Percentiles rank a stretch among this genome's conserved stretches.
Evolutionary conservation across 2,329 filamentous ascomycete species (phyloP).

Genomic region (Purpureocillium lavendulum): DNA sequence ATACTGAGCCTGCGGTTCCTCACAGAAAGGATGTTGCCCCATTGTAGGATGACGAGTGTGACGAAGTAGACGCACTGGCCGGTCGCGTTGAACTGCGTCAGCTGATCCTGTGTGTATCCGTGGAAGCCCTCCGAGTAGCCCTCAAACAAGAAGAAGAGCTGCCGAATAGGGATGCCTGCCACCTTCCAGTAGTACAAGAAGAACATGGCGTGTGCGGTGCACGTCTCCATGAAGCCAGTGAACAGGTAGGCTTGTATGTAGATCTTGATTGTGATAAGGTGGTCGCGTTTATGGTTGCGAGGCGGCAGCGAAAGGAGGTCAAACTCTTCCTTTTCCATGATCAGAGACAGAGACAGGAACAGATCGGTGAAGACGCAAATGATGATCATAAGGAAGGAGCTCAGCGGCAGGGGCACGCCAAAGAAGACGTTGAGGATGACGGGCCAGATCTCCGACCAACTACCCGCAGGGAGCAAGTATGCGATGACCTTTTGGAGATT

Average conservation of each 20-base stretch:
- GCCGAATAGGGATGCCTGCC: conserved; percentile 35
- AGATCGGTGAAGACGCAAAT: conserved; percentile 49
- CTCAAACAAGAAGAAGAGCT: conserved; percentile 43
- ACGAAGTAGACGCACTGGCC: conserved; percentile 48
- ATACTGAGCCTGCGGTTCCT: conserved; percentile 44
- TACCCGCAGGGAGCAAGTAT: conserved; percentile 41
- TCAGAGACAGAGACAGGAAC: conserved; percentile 40
- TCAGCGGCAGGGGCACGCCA: conserved; percentile 41
- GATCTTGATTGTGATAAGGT: conserved; percentile 43
- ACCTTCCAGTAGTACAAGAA: conserved; percentile 42
- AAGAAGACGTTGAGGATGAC: conserved; percentile 48
- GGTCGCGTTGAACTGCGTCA: conserved; percentile 37
- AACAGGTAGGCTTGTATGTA: conserved; percentile 45
- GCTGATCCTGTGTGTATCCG: conserved; percentile 35
- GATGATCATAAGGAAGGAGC: conserved; percentile 49
- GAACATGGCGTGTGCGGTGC: conserved; percentile 42
- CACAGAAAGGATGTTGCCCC: conserved; percentile 43
- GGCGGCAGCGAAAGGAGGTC: conserved; percentile 42
- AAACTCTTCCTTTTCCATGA: conserved; percentile 49
- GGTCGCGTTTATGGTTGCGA: conserved; percentile 39
- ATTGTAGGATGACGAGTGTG: conserved; percentile 43
- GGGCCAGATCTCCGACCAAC: conserved; percentile 49
- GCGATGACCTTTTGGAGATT: conserved; percentile 33
- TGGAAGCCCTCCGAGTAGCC: conserved; percentile 38
- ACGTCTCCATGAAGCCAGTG: conserved; percentile 41